Conservation (phyloP, 1,284 basidiomycete genomes). For the Sporisorium reilianum region DNA sequence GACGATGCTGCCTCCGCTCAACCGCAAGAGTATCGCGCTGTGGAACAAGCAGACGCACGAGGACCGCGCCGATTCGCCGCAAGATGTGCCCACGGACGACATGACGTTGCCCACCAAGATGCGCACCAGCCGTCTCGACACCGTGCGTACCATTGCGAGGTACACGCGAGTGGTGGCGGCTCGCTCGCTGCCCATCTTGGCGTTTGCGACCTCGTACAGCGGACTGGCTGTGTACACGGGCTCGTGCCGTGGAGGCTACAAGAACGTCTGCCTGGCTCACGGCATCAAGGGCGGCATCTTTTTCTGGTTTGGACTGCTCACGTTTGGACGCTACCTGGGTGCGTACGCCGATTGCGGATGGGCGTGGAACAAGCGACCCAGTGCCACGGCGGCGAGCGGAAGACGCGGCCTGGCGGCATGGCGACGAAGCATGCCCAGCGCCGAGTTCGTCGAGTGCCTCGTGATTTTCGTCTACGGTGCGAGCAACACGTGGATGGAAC, state of each 20-base stretch:
- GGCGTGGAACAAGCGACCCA: conserved; percentile 83
- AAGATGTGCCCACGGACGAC: neutral
- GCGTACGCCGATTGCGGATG: conserved; percentile 88
- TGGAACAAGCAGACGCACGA: conserved; percentile 29
- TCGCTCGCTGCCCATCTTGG: conserved; percentile 77
- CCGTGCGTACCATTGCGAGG: conserved; percentile 20
- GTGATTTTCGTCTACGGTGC: conserved; percentile 90
- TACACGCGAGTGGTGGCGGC: conserved; percentile 71
- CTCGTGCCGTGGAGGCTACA: conserved; percentile 75
- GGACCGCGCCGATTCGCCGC: neutral
- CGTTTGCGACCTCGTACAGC: conserved; percentile 76
- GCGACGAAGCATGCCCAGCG: conserved; percentile 69
- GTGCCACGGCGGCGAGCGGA: conserved; percentile 6
- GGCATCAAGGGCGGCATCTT: conserved; percentile 80
- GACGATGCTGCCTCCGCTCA: conserved; percentile 8
- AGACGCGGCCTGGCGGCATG: conserved; percentile 21
- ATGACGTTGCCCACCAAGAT: conserved; percentile 1
- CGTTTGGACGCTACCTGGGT: conserved; percentile 91
- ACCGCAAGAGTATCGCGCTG: conserved; percentile 30
- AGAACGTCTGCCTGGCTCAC: conserved; percentile 88
- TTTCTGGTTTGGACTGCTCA: conserved; percentile 80
- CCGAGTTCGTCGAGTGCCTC: conserved; percentile 87
- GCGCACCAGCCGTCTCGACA: conserved; percentile 23
- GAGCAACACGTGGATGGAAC: conserved; percentile 97
- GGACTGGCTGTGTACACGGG: conserved; percentile 85